Evolutionary conservation across 352 stramenopile genomes (phyloP).

Genomic region (Thraustotheca clavata): DNA sequence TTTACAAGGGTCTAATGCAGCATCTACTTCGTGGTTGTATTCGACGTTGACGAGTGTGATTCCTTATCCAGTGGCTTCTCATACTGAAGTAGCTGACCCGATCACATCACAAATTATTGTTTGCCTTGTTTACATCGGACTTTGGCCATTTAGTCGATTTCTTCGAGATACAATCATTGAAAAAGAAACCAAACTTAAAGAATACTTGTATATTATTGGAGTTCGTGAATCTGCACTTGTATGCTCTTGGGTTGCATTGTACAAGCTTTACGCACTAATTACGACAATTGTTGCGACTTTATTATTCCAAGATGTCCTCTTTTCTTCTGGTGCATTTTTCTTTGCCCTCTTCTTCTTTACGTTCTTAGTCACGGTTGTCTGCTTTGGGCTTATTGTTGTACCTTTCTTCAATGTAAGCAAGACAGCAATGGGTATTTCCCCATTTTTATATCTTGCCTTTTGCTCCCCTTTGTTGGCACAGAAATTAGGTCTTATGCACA

Average conservation of each 20-base stretch:
- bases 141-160: slow-evolving; percentile 82
- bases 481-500: slow-evolving; percentile 38
- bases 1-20: neutral
- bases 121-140: slow-evolving; percentile 62
- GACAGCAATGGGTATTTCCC: slow-evolving; percentile 51
- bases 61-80: neutral
- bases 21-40: neutral
- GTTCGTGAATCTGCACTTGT: slow-evolving; percentile 59
- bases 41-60: neutral
- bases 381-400: slow-evolving; percentile 62
- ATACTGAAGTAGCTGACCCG: neutral
- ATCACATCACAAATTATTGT: slow-evolving; percentile 40
- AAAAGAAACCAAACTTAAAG: slow-evolving; percentile 85
- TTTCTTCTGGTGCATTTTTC: slow-evolving; percentile 28
- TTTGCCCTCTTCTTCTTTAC: slow-evolving; percentile 55
- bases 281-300: slow-evolving; percentile 43
- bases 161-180: slow-evolving; percentile 82
- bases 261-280: slow-evolving; percentile 50
- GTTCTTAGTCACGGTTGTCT: slow-evolving; percentile 54
- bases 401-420: slow-evolving; percentile 65
- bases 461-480: slow-evolving; percentile 43
- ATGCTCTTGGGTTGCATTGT: slow-evolving; percentile 72
- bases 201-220: slow-evolving; percentile 87
- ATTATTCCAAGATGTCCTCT: slow-evolving; percentile 57
- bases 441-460: slow-evolving; percentile 54